Percentiles rank a stretch among this genome's conserved stretches.
Conservation (phyloP, 352 stramenopile genomes). For the Pythium apleroticum region DNA sequence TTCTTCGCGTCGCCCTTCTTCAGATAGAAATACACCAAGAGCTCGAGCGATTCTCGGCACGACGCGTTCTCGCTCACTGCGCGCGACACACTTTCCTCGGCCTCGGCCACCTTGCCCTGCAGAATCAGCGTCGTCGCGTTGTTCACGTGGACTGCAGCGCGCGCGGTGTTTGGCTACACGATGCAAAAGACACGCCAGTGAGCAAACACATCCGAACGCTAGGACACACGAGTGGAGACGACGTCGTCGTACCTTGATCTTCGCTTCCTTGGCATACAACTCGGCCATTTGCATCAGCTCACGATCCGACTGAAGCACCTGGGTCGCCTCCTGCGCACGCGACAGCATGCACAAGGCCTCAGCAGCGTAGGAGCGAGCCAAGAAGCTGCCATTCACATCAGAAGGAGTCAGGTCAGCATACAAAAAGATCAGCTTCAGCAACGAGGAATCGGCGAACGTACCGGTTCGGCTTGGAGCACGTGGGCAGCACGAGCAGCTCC, state of each 20-base stretch:
- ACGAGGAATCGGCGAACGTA: slow-evolving; percentile 18
- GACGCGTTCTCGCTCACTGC: slow-evolving; percentile 80
- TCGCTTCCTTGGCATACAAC: slow-evolving; percentile 75
- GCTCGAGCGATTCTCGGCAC: slow-evolving; percentile 80
- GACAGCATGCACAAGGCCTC: slow-evolving; percentile 90
- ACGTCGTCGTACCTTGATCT: slow-evolving; percentile 48
- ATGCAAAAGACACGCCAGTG: background rate
- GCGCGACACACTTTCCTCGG: slow-evolving; percentile 82
- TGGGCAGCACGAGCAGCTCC: slow-evolving; percentile 65
- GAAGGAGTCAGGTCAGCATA: background rate
- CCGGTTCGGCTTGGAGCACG: slow-evolving; percentile 71
- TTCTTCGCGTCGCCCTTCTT: slow-evolving; percentile 91
- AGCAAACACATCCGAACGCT: background rate
- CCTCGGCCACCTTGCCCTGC: slow-evolving; percentile 67
- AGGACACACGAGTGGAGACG: background rate
- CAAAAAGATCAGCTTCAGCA: background rate
- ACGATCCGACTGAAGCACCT: slow-evolving; percentile 67
- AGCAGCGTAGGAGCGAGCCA: slow-evolving; percentile 86
- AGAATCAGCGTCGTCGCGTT: slow-evolving; percentile 79
- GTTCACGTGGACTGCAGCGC: slow-evolving; percentile 83
- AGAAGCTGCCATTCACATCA: slow-evolving; percentile 38
- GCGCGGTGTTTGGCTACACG: slow-evolving; percentile 53
- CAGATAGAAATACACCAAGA: slow-evolving; percentile 87
- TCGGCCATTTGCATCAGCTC: slow-evolving; percentile 77
- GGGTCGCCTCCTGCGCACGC: slow-evolving; percentile 73